Evolutionary conservation across 169 alveolate genomes (phyloP).

Genomic region (Blepharisma undulans): DNA sequence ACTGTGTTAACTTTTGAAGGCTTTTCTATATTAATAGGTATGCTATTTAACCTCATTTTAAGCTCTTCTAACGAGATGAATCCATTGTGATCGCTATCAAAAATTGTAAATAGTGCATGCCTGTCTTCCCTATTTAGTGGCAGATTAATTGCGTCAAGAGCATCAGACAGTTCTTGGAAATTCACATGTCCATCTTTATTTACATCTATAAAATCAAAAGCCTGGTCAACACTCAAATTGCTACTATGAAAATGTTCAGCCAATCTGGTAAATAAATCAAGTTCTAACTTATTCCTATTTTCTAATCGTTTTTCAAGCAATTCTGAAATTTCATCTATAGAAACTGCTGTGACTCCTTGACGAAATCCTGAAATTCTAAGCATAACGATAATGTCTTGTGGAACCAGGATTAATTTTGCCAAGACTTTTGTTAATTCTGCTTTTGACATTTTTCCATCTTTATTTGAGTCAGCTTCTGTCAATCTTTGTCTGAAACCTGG

Average conservation of each 20-base stretch:
- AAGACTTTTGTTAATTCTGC: constrained; percentile 20
- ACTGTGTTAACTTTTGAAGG: not conserved
- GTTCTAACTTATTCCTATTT: not conserved
- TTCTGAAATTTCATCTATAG: not conserved
- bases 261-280: not conserved
- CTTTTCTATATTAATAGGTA: not conserved
- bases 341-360: not conserved
- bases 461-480: constrained; percentile 9
- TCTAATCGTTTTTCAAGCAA: not conserved
- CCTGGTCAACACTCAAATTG: not conserved
- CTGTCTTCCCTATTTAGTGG: not conserved
- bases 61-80: constrained; percentile 7
- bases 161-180: constrained; percentile 23
- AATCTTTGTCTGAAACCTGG: constrained; percentile 19
- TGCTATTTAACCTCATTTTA: not conserved
- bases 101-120: constrained; percentile 26
- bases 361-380: constrained; percentile 24
- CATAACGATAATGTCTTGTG: constrained; percentile 4
- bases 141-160: not conserved
- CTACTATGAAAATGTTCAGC: not conserved
- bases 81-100: constrained; percentile 28
- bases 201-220: constrained; percentile 18
- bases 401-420: not conserved
- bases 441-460: constrained; percentile 37
- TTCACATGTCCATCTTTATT: not conserved